These are phyloP conservation scores for Paraphysoderma sedebokerense DNA, from an alignment of 371 early-diverging fungal genomes.

Conservation along the genomic window DNA sequence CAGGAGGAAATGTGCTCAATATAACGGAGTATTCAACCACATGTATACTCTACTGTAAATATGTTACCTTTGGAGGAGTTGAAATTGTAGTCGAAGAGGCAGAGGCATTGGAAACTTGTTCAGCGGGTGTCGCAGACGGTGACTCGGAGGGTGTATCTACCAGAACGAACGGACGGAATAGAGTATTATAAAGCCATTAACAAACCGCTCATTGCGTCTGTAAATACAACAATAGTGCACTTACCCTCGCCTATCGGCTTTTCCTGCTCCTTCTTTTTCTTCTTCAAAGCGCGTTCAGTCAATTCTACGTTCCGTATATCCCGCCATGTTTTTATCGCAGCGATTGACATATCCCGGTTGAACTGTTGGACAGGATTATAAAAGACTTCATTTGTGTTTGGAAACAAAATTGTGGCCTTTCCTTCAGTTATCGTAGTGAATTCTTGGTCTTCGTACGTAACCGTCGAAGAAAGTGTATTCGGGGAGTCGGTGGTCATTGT, in stretches of 20 bases:
- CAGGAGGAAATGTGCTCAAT: background rate
- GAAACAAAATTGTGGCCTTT: slow-evolving; percentile 75
- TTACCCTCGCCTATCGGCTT: background rate
- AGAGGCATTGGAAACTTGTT: too few relatives aligned
- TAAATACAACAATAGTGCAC: background rate
- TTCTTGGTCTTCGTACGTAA: slow-evolving; percentile 2
- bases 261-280: slow-evolving; percentile 4
- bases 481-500: too few relatives aligned
- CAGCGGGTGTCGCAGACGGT: too few relatives aligned
- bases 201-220: too few relatives aligned
- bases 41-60: too few relatives aligned
- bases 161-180: too few relatives aligned
- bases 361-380: slow-evolving; percentile 98
- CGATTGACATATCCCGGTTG: slow-evolving; percentile 92
- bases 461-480: too few relatives aligned
- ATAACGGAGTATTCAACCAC: slow-evolving; percentile 4
- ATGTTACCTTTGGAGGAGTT: too few relatives aligned
- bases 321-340: slow-evolving; percentile 80
- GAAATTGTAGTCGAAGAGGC: too few relatives aligned
- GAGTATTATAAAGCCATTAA: too few relatives aligned
- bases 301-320: slow-evolving; percentile 44
- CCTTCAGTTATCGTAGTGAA: slow-evolving; percentile 57
- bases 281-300: slow-evolving; percentile 22
- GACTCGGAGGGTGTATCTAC: too few relatives aligned
- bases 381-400: slow-evolving; percentile 84